Conservation (phyloP, 2,329 filamentous ascomycete genomes). For the Domatiomyces globalis region DNA sequence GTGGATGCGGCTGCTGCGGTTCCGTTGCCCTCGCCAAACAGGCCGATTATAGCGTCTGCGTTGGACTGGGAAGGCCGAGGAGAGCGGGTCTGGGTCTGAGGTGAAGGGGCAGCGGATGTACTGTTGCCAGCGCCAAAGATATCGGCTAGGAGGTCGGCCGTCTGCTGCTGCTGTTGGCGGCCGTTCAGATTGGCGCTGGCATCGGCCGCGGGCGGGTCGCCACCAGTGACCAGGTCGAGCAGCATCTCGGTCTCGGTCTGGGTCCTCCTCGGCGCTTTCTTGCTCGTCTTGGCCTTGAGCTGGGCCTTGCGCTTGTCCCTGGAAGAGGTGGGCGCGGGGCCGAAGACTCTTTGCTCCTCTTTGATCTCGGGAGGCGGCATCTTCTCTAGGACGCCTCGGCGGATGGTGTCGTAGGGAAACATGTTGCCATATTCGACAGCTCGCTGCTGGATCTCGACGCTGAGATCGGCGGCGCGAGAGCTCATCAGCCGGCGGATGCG, state of each 20-base stretch:
- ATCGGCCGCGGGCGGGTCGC: constrained; percentile 46
- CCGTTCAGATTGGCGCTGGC: constrained; percentile 42
- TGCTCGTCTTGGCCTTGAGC: constrained; percentile 60
- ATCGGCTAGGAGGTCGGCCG: constrained; percentile 76
- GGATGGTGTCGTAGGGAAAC: constrained; percentile 78
- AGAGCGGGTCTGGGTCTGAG: constrained; percentile 36
- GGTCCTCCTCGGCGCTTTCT: constrained; percentile 50
- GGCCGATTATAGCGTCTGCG: constrained; percentile 72
- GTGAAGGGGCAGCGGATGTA: constrained; percentile 27
- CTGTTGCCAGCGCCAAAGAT: constrained; percentile 64
- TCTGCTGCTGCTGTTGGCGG: constrained; percentile 48
- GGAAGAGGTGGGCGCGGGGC: constrained; percentile 46
- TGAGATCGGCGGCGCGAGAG: constrained; percentile 68
- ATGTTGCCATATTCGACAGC: constrained; percentile 91
- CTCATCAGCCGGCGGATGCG: constrained; percentile 66
- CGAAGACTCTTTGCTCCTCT: constrained; percentile 82
- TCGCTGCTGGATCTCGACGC: constrained; percentile 90
- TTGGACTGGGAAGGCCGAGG: constrained; percentile 44
- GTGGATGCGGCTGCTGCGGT: constrained; percentile 35
- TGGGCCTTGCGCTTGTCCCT: constrained; percentile 49
- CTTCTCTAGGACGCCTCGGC: constrained; percentile 81
- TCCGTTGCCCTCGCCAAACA: constrained; percentile 44
- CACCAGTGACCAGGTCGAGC: constrained; percentile 79
- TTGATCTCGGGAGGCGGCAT: constrained; percentile 97
- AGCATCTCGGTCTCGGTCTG: constrained; percentile 75